Conservation (phyloP, 2,329 filamentous ascomycete species). For the Botryosphaeria agaves region DNA sequence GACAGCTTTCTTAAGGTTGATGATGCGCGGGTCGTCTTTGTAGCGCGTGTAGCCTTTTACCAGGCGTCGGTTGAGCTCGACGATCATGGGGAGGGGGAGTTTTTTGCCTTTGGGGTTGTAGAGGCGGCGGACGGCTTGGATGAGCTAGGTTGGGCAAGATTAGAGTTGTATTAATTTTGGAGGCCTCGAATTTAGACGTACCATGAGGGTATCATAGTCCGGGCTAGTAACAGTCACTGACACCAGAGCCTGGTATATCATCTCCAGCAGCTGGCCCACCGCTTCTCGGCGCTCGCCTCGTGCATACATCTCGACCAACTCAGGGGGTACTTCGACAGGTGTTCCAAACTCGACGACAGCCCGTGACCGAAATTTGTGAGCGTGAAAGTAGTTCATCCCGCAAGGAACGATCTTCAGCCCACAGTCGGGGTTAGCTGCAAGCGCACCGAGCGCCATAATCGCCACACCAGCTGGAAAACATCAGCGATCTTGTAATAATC, state of each 20-base stretch:
- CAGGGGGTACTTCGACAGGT: constrained; percentile 66
- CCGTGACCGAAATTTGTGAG: constrained; percentile 92
- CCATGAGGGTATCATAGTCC: constrained; percentile 91
- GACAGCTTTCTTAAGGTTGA: constrained; percentile 56
- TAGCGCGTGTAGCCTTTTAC: constrained; percentile 84
- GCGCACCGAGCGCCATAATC: constrained; percentile 87
- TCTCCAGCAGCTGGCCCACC: constrained; percentile 70
- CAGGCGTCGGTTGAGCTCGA: constrained; percentile 83
- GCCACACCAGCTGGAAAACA: constrained; percentile 59
- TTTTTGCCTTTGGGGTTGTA: constrained; percentile 94
- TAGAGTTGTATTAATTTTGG: constrained; percentile 16
- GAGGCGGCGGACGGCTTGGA: constrained; percentile 80
- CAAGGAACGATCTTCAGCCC: constrained; percentile 89
- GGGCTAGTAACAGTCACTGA: constrained; percentile 84
- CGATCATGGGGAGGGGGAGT: constrained; percentile 75
- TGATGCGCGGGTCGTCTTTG: constrained; percentile 76
- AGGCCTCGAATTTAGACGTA: constrained; percentile 12
- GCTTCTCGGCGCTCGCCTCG: constrained; percentile 71
- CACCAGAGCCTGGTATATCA: constrained; percentile 67
- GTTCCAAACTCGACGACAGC: constrained; percentile 91
- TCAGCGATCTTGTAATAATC: constrained; percentile 6
- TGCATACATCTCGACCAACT: constrained; percentile 74
- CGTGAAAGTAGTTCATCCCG: constrained; percentile 99
- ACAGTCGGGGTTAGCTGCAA: constrained; percentile 72
- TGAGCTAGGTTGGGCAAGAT: no score